Percentiles rank a stretch among this genome's conserved stretches.
These are phyloP conservation scores for Blepharisma japonicum DNA, from an alignment of 73 alveolate genomes.

Conservation along the genomic window DNA sequence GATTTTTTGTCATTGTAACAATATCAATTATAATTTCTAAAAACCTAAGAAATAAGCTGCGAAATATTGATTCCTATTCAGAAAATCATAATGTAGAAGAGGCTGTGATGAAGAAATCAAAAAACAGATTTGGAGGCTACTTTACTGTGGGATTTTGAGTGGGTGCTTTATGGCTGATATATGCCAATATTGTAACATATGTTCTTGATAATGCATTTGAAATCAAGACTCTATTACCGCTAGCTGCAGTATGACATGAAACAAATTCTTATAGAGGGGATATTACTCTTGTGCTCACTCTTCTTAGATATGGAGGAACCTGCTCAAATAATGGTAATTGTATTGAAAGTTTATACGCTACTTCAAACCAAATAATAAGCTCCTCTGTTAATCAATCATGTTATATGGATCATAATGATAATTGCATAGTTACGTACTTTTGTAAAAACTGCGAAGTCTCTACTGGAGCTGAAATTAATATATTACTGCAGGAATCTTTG, in stretches of 20 bases:
- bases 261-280: no score
- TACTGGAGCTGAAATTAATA: not conserved
- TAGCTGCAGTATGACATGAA: no score
- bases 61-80: conserved; percentile 3
- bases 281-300: not conserved
- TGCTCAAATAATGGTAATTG: not conserved
- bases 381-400: not conserved
- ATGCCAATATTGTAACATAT: not conserved
- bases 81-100: not conserved
- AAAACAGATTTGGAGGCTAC: not conserved
- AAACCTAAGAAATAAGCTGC: not conserved
- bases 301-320: not conserved
- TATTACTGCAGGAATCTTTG: not conserved
- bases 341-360: not conserved
- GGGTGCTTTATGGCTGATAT: not conserved
- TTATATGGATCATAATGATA: not conserved
- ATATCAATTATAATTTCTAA: not conserved
- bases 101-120: not conserved
- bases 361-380: not conserved
- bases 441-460: conserved; percentile 1
- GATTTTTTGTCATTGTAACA: not conserved
- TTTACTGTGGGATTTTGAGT: not conserved
- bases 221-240: not conserved
- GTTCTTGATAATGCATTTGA: not conserved
- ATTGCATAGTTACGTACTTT: not conserved